Conservation (phyloP, 2,329 filamentous ascomycete species). For the Cercospora brassicicola region DNA sequence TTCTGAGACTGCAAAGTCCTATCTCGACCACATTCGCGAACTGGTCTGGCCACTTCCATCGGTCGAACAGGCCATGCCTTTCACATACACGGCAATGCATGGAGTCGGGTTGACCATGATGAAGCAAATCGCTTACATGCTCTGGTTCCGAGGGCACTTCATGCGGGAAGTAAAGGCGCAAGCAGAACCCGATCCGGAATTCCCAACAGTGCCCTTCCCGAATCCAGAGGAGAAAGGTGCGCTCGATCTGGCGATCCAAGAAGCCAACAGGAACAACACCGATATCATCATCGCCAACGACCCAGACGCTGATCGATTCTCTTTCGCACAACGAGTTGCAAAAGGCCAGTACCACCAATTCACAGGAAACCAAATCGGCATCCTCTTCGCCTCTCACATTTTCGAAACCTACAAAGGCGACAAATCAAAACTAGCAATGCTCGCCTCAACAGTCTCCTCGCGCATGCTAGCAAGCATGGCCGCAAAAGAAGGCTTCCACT, state of each 20-base stretch:
- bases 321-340: slow-evolving; percentile 59
- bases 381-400: slow-evolving; percentile 60
- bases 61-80: slow-evolving; percentile 35
- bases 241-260: slow-evolving; percentile 58
- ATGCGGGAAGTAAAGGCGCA: slow-evolving; percentile 54
- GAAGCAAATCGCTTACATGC: slow-evolving; percentile 43
- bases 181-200: slow-evolving; percentile 61
- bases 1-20: slow-evolving; percentile 45
- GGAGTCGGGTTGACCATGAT: slow-evolving; percentile 55
- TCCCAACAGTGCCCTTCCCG: slow-evolving; percentile 64
- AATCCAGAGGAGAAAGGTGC: slow-evolving; percentile 67
- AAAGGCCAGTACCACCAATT: slow-evolving; percentile 59
- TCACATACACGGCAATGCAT: slow-evolving; percentile 60
- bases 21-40: slow-evolving; percentile 41
- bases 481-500: slow-evolving; percentile 55
- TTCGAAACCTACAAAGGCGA: slow-evolving; percentile 50
- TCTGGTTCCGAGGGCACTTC: slow-evolving; percentile 28
- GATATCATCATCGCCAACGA: slow-evolving; percentile 62
- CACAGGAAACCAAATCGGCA: slow-evolving; percentile 65
- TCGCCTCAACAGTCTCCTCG: slow-evolving; percentile 64
- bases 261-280: slow-evolving; percentile 53
- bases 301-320: slow-evolving; percentile 65
- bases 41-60: slow-evolving; percentile 31
- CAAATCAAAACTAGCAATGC: slow-evolving; percentile 52
- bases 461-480: slow-evolving; percentile 63